Evolutionary conservation across 2,329 filamentous ascomycete genomes (phyloP).

Genomic region (Scorias spongiosa): DNA sequence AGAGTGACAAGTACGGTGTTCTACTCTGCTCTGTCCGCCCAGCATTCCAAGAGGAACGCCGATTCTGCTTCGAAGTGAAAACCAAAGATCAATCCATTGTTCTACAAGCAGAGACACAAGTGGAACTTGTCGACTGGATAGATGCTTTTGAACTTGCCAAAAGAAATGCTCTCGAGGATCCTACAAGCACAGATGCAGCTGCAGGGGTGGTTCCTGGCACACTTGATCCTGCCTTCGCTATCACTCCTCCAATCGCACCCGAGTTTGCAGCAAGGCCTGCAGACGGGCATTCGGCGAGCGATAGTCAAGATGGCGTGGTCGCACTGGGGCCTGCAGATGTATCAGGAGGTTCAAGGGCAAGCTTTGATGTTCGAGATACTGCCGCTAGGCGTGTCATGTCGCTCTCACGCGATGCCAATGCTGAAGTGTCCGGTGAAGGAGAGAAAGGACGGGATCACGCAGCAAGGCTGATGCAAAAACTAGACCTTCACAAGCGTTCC

Average conservation of each 20-base stretch:
- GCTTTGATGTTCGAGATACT: slow-evolving; percentile 50
- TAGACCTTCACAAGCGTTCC: slow-evolving; percentile 75
- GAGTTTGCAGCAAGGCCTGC: slow-evolving; percentile 75
- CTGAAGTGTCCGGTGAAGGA: slow-evolving; percentile 35
- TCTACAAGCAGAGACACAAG: slow-evolving; percentile 84
- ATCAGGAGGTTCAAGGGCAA: slow-evolving; percentile 37
- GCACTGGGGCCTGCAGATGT: slow-evolving; percentile 5
- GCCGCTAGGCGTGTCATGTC: slow-evolving; percentile 26
- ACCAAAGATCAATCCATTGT: slow-evolving; percentile 86
- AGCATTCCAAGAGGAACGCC: slow-evolving; percentile 77
- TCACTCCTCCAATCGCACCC: slow-evolving; percentile 71
- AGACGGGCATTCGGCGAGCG: slow-evolving; percentile 45
- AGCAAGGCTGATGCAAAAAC: slow-evolving; percentile 77
- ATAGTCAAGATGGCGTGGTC: slow-evolving; percentile 36
- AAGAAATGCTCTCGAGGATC: slow-evolving; percentile 72
- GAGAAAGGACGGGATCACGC: slow-evolving; percentile 69
- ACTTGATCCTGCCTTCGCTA: slow-evolving; percentile 66
- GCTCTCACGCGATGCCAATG: slow-evolving; percentile 24
- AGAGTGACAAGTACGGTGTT: slow-evolving; percentile 92
- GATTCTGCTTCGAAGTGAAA: slow-evolving; percentile 97
- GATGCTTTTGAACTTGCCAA: slow-evolving; percentile 88
- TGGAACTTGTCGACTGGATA: slow-evolving; percentile 87
- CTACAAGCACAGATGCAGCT: slow-evolving; percentile 34
- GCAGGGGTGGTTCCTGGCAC: slow-evolving; percentile 28
- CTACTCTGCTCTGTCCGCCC: slow-evolving; percentile 85